Conservation (phyloP, 805 yeast genomes). For the Novakomyces olei region DNA sequence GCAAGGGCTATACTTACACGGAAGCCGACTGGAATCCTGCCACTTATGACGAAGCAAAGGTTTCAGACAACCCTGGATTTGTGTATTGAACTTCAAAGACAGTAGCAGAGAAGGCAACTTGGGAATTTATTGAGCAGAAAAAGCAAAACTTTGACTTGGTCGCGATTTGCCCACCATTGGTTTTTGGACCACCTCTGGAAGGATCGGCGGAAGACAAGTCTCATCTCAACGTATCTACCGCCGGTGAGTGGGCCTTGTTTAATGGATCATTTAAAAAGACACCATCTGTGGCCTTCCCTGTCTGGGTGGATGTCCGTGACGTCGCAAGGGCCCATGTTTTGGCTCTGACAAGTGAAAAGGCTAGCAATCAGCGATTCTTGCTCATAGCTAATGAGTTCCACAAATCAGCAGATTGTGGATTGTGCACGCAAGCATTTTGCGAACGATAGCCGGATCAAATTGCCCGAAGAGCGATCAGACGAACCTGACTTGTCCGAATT, state of each 20-base stretch:
- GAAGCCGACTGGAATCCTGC: conserved; percentile 19
- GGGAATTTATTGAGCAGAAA: conserved; percentile 27
- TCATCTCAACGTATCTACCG: conserved; percentile 19
- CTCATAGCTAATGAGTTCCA: conserved; percentile 4
- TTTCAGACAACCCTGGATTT: conserved; percentile 2
- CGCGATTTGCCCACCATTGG: conserved; percentile 14
- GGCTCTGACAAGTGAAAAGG: conserved; percentile 17
- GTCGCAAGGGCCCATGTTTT: conserved; percentile 33
- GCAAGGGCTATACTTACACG: conserved; percentile 9
- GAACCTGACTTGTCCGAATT: no score
- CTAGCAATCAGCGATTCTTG: conserved; percentile 4
- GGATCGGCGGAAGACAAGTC: conserved; percentile 14
- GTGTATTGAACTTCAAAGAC: conserved; percentile 24
- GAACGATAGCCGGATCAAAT: no score
- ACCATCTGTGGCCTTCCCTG: neutral
- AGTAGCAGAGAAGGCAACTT: conserved; percentile 33
- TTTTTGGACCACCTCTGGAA: conserved; percentile 14
- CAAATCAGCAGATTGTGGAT: neutral
- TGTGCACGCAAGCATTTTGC: neutral
- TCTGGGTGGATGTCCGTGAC: conserved; percentile 34
- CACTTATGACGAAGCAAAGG: conserved; percentile 14
- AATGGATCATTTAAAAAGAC: conserved; percentile 10
- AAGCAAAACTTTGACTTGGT: conserved; percentile 12
- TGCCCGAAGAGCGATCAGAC: no score
- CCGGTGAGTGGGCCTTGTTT: conserved; percentile 15